Conservation (phyloP, 345 rosid genomes). For the Anastatica hierochuntica region DNA sequence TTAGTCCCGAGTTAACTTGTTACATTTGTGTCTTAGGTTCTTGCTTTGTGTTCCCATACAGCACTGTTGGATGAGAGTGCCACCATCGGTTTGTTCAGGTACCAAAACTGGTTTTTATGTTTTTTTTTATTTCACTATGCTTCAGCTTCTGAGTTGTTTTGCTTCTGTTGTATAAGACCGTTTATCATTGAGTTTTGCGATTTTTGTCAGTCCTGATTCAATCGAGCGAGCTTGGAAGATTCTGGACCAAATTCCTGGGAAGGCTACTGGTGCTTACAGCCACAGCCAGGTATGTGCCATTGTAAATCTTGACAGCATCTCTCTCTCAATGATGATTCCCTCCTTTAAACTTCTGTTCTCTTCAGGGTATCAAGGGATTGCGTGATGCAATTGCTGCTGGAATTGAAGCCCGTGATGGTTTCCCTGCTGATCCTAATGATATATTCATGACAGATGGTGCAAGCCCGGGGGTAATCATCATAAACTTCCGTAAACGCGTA, state of each 20-base stretch:
- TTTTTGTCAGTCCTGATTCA: constrained; percentile 70
- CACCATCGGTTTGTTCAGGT: constrained; percentile 90
- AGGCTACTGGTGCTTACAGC: constrained; percentile 94
- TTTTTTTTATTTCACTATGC: too few species aligned
- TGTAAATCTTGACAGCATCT: too few species aligned
- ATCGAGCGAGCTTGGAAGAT: constrained; percentile 81
- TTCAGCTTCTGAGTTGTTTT: too few species aligned
- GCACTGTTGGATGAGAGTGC: constrained; percentile 66
- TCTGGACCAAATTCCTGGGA: constrained; percentile 80
- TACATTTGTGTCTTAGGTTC: constrained; percentile 42
- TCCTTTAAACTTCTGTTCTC: too few species aligned
- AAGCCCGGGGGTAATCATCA: constrained; percentile 92
- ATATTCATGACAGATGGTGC: constrained; percentile 97
- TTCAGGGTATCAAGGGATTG: constrained; percentile 84
- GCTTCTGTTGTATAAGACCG: too few species aligned
- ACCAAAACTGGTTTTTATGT: too few species aligned
- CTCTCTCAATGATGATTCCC: background rate
- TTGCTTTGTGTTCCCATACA: constrained; percentile 75
- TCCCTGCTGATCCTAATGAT: constrained; percentile 80
- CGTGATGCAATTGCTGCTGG: constrained; percentile 90
- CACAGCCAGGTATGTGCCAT: constrained; percentile 86
- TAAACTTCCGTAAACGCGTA: too few species aligned
- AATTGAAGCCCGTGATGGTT: constrained; percentile 92
- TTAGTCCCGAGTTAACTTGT: background rate
- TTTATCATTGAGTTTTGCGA: too few species aligned